These are phyloP conservation scores for Pseudozyma thailandica DNA, from an alignment of 1,284 basidiomycete species.

Conservation along the genomic window DNA sequence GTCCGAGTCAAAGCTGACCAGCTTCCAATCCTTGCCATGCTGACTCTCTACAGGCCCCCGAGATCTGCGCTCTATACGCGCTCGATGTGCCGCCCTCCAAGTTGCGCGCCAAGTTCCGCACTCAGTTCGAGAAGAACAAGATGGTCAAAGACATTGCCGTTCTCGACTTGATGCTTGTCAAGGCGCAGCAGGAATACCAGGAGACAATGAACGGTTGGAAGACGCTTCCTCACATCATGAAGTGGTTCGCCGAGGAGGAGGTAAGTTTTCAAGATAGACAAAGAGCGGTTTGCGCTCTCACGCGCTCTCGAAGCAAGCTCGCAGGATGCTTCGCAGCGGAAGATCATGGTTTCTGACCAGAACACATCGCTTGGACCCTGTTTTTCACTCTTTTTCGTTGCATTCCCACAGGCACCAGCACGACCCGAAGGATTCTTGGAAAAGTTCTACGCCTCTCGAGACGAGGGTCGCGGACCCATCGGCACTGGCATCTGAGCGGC, in stretches of 20 bases:
- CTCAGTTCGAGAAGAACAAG: slow-evolving; percentile 87
- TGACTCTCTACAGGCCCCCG: slow-evolving; percentile 78
- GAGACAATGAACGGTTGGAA: slow-evolving; percentile 94
- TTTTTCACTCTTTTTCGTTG: neutral
- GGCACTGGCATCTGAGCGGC: slow-evolving; percentile 44
- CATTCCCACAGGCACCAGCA: slow-evolving; percentile 63
- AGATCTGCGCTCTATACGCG: slow-evolving; percentile 85
- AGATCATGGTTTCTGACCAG: slow-evolving; percentile 10
- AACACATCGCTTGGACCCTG: slow-evolving; percentile 6
- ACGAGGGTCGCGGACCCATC: slow-evolving; percentile 61
- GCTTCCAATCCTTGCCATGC: neutral
- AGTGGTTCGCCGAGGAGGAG: slow-evolving; percentile 70
- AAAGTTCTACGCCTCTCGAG: slow-evolving; percentile 77
- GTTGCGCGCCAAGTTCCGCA: slow-evolving; percentile 83
- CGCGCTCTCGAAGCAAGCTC: too few relatives aligned
- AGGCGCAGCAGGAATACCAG: slow-evolving; percentile 89
- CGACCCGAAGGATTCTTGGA: slow-evolving; percentile 77
- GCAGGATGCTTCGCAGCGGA: too few relatives aligned
- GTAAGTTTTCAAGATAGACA: slow-evolving; percentile 61
- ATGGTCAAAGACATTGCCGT: slow-evolving; percentile 83
- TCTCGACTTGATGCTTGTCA: slow-evolving; percentile 87
- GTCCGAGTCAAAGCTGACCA: neutral
- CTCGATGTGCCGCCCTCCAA: slow-evolving; percentile 84
- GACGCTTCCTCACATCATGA: slow-evolving; percentile 72
- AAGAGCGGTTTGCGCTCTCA: neutral